Conservation (phyloP, 371 early-diverging fungal species). For the Circinella minor region DNA sequence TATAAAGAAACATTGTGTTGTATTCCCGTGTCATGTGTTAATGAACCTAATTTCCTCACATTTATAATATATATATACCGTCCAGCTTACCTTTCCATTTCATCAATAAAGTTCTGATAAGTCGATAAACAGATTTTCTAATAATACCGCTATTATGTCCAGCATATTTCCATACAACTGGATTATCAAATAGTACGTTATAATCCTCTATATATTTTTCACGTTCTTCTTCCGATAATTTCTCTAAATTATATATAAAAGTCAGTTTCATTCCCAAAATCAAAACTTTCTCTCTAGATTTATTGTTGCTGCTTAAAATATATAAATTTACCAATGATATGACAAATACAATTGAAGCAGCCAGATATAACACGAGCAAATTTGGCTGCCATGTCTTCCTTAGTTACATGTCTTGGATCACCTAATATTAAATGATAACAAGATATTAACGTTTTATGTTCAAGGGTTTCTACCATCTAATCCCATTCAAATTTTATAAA, state of each 20-base stretch:
- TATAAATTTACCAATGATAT: constrained; percentile 50
- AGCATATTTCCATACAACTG: constrained; percentile 54
- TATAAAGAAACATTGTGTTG: neutral
- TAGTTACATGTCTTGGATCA: constrained; percentile 66
- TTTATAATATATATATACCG: too few relatives aligned
- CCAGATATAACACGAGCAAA: constrained; percentile 64
- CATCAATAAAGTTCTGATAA: constrained; percentile 40
- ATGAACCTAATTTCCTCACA: neutral
- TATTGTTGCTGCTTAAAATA: neutral
- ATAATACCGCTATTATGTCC: constrained; percentile 47
- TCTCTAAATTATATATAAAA: constrained; percentile 20
- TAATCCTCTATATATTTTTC: constrained; percentile 47
- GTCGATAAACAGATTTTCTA: constrained; percentile 57
- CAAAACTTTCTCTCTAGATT: neutral
- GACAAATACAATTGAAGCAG: constrained; percentile 54
- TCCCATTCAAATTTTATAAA: neutral
- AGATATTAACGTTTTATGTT: too few relatives aligned
- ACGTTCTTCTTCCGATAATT: constrained; percentile 40
- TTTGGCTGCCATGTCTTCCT: constrained; percentile 68
- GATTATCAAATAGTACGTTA: constrained; percentile 50
- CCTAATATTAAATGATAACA: constrained; percentile 20
- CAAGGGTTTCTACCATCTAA: neutral
- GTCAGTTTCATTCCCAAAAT: neutral
- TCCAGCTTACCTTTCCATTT: constrained; percentile 43
- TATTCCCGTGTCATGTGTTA: neutral